Evolutionary conservation across 129 eudicot species (phyloP).

Genomic region (Smallanthus sonchifolius): DNA sequence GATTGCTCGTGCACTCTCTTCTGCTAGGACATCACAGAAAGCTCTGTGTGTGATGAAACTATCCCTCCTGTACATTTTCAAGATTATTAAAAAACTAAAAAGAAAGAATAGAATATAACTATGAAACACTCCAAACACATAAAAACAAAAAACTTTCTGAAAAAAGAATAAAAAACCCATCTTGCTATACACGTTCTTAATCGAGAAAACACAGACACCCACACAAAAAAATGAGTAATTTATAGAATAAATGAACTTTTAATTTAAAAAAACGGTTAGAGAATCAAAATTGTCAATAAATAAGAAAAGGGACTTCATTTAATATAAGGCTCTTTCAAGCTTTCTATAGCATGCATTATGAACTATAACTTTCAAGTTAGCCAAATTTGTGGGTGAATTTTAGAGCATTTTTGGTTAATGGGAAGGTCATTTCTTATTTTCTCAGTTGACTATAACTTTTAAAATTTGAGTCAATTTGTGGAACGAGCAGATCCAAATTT

Average conservation of each 20-base stretch:
- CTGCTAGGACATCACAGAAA: slow-evolving; percentile 81
- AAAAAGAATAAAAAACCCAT: slow-evolving; percentile 12
- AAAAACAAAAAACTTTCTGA: slow-evolving; percentile 26
- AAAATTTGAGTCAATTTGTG: too few species aligned
- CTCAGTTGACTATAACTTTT: too few species aligned
- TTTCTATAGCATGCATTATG: too few species aligned
- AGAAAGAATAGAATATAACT: neutral
- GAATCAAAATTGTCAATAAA: slow-evolving; percentile 11
- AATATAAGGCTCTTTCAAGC: too few species aligned
- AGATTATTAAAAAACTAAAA: neutral
- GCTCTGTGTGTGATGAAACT: slow-evolving; percentile 87
- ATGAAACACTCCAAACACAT: slow-evolving; percentile 28
- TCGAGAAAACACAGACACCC: slow-evolving; percentile 23
- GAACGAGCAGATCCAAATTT: too few species aligned
- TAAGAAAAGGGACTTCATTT: slow-evolving; percentile 11
- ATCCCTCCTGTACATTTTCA: slow-evolving; percentile 55
- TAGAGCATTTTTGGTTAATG: too few species aligned
- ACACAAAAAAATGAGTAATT: neutral
- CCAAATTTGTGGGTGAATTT: too few species aligned
- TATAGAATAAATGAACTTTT: slow-evolving; percentile 19
- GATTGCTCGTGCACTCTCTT: slow-evolving; percentile 62
- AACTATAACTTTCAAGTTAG: too few species aligned
- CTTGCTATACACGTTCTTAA: slow-evolving; percentile 8
- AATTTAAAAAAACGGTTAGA: slow-evolving; percentile 10
- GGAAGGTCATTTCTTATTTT: too few species aligned